Base-by-base conservation (phyloP, 192 early-diverging fungal genomes). In the Rhizophagus sp. region DNA sequence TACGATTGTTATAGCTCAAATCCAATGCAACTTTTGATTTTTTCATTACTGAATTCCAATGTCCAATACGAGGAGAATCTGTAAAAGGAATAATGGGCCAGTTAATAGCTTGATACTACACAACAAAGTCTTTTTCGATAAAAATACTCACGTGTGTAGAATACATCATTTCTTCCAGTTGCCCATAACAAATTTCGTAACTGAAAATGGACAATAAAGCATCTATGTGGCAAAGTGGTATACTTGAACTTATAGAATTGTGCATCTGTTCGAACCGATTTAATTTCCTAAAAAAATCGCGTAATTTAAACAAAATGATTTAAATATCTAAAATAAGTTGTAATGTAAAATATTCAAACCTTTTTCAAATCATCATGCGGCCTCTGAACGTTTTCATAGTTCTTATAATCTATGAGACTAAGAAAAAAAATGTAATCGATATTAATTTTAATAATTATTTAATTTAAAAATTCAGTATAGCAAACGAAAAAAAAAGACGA, bases 181-280 rank as follows among this genome's bases (percentile, higher is more conserved):
- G 87, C 82, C 81, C 87, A 90, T 11, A 93, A 44, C 24, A 92
- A 80, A 78, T 93, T 90, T 41, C 92, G 81, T 57, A 93, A 85
- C 81, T 93, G 84, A 87, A 92, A 88, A 76, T 92, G 91, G 34
- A 85, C 87, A 80, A 87, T 82, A 2, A 82, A 81, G 78, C 90
- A 91, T 80, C 84, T 88, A 47, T 83, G 81, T 34, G 79, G 71
- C 13, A 88, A 75, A 6, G 82, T 85, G 11, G 87, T 81, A 75
- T 82, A 84, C 19, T 81, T 85, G 69, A 90, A 90, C 27, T 76
- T 66, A 68, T 89, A 90, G 68, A 82, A 88, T 30, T 79, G 61
- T 11, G 80, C 83, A 68, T 86, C 80, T 3, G 52, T 52, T 34
- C 77, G 74, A 22, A 84, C 78, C 1, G 69, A 66, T 66, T 78